phyloP scores from a whole-genome alignment of 495 filamentous ascomycete genomes.

The Podospora fimiseda region DNA sequence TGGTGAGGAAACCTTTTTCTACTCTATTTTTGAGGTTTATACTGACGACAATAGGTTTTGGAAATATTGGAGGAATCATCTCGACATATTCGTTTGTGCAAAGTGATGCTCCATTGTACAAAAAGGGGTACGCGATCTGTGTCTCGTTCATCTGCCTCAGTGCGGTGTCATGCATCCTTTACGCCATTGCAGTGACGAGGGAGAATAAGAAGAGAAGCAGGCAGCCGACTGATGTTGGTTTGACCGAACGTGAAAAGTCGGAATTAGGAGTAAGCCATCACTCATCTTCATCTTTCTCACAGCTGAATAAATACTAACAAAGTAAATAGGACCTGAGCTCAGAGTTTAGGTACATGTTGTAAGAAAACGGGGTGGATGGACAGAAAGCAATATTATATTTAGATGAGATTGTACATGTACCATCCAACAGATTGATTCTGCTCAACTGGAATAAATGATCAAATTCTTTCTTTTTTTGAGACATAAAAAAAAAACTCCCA shows the following conservation, averaged over 20 bases:
- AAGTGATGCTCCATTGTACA: conserved; percentile 65
- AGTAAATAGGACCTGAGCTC: conserved; percentile 51
- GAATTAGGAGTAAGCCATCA: conserved; percentile 48
- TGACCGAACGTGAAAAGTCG: conserved; percentile 69
- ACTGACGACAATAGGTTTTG: conserved; percentile 47
- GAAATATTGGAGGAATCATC: conserved; percentile 93
- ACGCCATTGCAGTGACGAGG: conserved; percentile 50
- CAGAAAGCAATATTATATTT: neutral
- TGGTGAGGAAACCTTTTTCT: conserved; percentile 24
- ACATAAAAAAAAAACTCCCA: no score
- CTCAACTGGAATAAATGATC: no score
- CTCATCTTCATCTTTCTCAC: conserved; percentile 3
- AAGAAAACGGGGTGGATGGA: neutral
- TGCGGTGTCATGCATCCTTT: conserved; percentile 52
- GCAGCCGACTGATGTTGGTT: conserved; percentile 40
- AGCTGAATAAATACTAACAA: conserved; percentile 3
- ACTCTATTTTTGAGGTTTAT: neutral
- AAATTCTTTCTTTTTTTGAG: no score
- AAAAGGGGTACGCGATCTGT: conserved; percentile 70
- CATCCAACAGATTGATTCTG: no score
- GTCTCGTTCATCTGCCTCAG: conserved; percentile 67
- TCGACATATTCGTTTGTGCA: conserved; percentile 74
- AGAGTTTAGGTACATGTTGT: conserved; percentile 50
- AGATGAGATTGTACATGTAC: no score
- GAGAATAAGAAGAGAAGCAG: conserved; percentile 64